Conservation (phyloP, 1,284 basidiomycete genomes). For the Trichosporon faecale region DNA sequence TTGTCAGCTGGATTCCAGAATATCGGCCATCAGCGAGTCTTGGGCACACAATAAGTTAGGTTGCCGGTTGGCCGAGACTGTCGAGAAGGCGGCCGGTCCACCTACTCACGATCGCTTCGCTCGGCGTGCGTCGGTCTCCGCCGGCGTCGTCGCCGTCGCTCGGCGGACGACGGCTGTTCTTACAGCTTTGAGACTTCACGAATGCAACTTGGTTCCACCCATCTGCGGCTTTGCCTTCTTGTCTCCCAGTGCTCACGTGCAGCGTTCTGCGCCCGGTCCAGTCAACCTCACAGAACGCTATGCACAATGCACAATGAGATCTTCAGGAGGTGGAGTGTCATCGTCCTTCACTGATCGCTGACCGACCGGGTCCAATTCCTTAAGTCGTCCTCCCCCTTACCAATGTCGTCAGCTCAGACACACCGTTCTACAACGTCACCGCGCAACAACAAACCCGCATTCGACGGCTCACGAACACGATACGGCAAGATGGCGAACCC, state of each 20-base stretch:
- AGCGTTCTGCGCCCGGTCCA: not conserved
- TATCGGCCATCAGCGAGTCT: not conserved
- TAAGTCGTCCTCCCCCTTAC: not conserved
- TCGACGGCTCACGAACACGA: not conserved
- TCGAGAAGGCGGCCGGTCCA: not conserved
- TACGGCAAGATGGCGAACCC: constrained; percentile 8
- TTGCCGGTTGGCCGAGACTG: no score
- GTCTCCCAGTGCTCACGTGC: not conserved
- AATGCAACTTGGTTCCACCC: no score
- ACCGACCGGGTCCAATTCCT: not conserved
- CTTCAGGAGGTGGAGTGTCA: not conserved
- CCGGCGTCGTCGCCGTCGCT: no score
- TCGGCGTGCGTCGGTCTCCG: not conserved
- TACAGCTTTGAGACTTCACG: no score
- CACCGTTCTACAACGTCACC: not conserved
- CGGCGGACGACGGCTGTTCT: no score
- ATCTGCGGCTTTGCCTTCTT: not conserved
- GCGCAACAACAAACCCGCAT: constrained; percentile 7
- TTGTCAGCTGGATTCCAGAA: not conserved
- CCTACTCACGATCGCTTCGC: not conserved
- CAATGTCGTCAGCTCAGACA: not conserved
- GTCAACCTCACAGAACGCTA: not conserved
- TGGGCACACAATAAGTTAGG: not conserved
- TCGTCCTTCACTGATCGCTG: not conserved
- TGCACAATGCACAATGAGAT: not conserved